Base-by-base conservation (phyloP, 2,329 filamentous ascomycete species). In the Fusarium sp. region DNA sequence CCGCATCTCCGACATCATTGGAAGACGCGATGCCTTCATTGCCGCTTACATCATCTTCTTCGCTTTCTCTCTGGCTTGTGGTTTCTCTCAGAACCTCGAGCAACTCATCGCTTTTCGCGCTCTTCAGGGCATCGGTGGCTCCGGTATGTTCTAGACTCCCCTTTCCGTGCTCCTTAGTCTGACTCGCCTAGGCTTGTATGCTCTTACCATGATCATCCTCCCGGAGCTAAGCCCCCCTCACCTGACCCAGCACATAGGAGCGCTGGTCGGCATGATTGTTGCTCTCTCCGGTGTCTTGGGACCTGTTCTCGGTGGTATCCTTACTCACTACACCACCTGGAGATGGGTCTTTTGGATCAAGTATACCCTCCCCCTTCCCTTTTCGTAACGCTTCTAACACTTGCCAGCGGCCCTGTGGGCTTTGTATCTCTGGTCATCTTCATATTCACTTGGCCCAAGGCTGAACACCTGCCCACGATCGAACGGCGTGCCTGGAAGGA, bases 261-360 rank as follows among this genome's bases (percentile, higher is more conserved):
- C 82, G 22, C 66, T 88, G 2, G 83, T 90, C 5, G 89, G 88
- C 0, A 78, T 87, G 20, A 84, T 88, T 3, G 79, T 90, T 54
- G 85, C 86, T 25, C 70, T 84, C 25, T 82, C 87, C 6, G 88
- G 87, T 16, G 85, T 89, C 2, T 77, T 89, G 27, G 88, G 88
- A 0, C 88, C 88, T 0, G 81, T 89, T 1, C 76, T 90, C 18
- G 88, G 88, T 20, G 88, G 88, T 2, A 36, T 88, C 6, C 74
- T 90, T 45, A 88, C 87, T 2, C 78, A 86, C 18, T 88, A 87
- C 62, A 77, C 82, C 1, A 84, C 80, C 11, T 90, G 88, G 88
- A 80, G 86, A 69, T 89, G 87, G 85, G 83, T 90, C 2, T 91
- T 91, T 78, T 90, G 87, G 87, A 87, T 91, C 76, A 91, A 91